Conservation (phyloP, 2,329 filamentous ascomycete genomes). For the Aspergillus sp. region DNA sequence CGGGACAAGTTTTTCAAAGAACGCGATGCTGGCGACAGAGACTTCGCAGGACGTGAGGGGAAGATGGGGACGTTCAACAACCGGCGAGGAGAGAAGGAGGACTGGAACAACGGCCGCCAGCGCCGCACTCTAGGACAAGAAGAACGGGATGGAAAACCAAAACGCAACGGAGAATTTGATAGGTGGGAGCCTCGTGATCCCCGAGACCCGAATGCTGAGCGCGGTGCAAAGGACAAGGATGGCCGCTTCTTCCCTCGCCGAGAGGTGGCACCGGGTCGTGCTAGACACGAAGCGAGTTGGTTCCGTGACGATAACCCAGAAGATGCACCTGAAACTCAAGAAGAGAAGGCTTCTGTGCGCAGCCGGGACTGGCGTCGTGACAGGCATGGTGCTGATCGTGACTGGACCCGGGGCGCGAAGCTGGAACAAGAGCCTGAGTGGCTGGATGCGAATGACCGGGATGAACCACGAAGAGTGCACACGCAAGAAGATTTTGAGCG, state of each 20-base stretch:
- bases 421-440: slow-evolving; percentile 85
- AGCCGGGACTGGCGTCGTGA: slow-evolving; percentile 65
- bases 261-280: slow-evolving; percentile 62
- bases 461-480: slow-evolving; percentile 68
- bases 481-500: slow-evolving; percentile 91
- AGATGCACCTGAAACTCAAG: slow-evolving; percentile 40
- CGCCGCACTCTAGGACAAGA: slow-evolving; percentile 43
- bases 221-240: slow-evolving; percentile 55
- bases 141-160: slow-evolving; percentile 41
- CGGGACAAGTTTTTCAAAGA: slow-evolving; percentile 50
- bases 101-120: slow-evolving; percentile 42
- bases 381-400: slow-evolving; percentile 49
- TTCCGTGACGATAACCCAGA: slow-evolving; percentile 58
- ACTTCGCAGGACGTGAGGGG: slow-evolving; percentile 40
- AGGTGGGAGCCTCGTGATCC: slow-evolving; percentile 55
- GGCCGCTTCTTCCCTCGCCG: slow-evolving; percentile 56
- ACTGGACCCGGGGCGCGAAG: slow-evolving; percentile 54
- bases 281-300: slow-evolving; percentile 72
- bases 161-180: slow-evolving; percentile 45
- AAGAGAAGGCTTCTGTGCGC: slow-evolving; percentile 49
- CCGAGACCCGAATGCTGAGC: slow-evolving; percentile 50
- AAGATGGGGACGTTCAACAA: slow-evolving; percentile 32
- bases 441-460: slow-evolving; percentile 71
- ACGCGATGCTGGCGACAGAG: slow-evolving; percentile 33
- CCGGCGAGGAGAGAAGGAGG: slow-evolving; percentile 42